Evolutionary conservation across 805 yeast species (phyloP), one percentile per base, ranked within the genome.

Genomic region (Ogataea trehalophila): DNA sequence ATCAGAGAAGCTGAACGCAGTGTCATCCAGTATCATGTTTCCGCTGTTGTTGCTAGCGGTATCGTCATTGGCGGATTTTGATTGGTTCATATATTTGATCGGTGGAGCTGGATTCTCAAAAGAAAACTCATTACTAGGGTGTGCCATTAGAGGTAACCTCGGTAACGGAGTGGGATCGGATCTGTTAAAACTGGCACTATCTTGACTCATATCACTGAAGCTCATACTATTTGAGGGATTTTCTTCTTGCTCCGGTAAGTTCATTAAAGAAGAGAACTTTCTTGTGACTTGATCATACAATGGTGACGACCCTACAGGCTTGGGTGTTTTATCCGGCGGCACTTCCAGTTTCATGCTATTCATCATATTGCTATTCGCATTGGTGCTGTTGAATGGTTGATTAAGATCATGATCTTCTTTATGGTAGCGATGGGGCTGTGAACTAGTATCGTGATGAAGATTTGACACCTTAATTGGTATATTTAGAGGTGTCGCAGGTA

Each of bases 251-350:
- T 54, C 58, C 4, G 53, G 45, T 8, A 49, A 43, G 20, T 48
- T 46, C 37, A 57, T 17, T 18, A 57, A 46, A 4, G 55, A 46
- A 3, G 55, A 45, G 15, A 57, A 45, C 33, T 56, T 59, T 20
- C 53, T 52, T 3, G 56, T 48, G 0, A 55, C 61, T 20, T 53
- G 53, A 15, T 51, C 55, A 41, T 57, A 59, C 5, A 59, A 48
- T 4, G 61, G 60, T 16, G 61, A 56, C 3, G 43, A 34, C 4
- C 39, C 46, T 7, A 44, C 26, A 18, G 37, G 16, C 7, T 23
- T 17, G 7, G n/a, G 20, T 23, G 14, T 23, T 14, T 11, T 31
- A 15, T 14, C 41, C 4, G 8, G 14, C 13, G 41, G 41, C 9
- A 26, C 11, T 13, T 39, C 41, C 18, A 39, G 26, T 23, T 39